phyloP scores from a whole-genome alignment of 495 filamentous ascomycete genomes.

The Collariella sp. region DNA sequence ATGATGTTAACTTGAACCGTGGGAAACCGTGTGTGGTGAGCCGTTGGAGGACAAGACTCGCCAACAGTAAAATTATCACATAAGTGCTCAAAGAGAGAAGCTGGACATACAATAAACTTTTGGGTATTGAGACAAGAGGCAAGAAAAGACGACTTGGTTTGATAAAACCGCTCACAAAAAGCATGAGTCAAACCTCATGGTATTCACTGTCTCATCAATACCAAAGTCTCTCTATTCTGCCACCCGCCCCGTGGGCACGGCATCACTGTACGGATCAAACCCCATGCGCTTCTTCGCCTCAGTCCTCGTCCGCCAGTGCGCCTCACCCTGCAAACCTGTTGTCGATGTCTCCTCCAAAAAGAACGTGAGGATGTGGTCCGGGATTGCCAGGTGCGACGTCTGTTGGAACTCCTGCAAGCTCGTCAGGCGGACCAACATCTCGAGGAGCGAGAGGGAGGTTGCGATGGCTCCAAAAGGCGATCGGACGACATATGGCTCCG shows the following conservation, averaged over 20 bases:
- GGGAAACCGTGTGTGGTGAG: no score
- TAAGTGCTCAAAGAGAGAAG: no score
- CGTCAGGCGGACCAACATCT: conserved; percentile 85
- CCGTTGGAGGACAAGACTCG: no score
- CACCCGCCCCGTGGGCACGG: conserved; percentile 4
- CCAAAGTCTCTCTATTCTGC: not conserved
- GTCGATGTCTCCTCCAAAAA: conserved; percentile 79
- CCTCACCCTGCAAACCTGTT: conserved; percentile 62
- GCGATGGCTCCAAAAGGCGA: conserved; percentile 48
- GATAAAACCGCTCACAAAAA: no score
- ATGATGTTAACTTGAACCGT: not conserved
- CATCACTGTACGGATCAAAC: conserved; percentile 51
- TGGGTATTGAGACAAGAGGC: no score
- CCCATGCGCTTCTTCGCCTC: conserved; percentile 74
- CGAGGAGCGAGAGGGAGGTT: conserved; percentile 85
- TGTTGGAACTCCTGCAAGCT: conserved; percentile 97
- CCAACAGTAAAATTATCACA: no score
- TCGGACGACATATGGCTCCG: conserved; percentile 18
- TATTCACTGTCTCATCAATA: no score
- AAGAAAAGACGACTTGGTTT: no score
- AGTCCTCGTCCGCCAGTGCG: conserved; percentile 57
- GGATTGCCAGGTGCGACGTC: conserved; percentile 81
- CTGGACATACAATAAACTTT: no score
- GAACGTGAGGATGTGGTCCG: conserved; percentile 90
- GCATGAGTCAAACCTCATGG: not conserved